Evolutionary conservation across 331 rosid genomes (phyloP), one percentile per base, ranked within the genome.

Genomic region (Dryas integrifolia): DNA sequence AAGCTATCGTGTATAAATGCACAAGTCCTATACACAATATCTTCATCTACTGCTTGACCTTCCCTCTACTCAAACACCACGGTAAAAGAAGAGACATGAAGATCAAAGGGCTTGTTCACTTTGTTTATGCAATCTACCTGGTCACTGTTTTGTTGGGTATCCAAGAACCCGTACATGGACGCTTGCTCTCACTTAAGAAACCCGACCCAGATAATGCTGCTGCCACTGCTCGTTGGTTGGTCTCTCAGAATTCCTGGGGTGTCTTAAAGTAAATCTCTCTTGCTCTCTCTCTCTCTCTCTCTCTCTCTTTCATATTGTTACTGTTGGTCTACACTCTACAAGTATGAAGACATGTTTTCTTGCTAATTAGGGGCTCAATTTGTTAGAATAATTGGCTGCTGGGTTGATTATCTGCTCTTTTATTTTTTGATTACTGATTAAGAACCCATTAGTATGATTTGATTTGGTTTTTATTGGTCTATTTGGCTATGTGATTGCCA

Each of bases 141-240:
- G 55, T 70, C 26, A 78, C 46, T 24, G 65, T 83, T 18, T 51
- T 65, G 2, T 41, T 82, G 71, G 80, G 76, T 55, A 58, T 63
- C 16, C 77, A 43, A 1, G 69, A 8, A 62, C 61, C 56, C 3
- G 87, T 74, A 1, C 50, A 72, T 5, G 89, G 85, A 0, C 83
- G 96, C 51, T n/a, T 74, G 8, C 77, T 87, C 5, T 76, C 77
- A 0, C 46, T 45, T 45, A 46, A 78, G 6, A 92, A 90, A 85
- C 97, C 97, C 51, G 82, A 86, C 89, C 97, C 90, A 5, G 44
- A 80, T 10, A 65, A 86, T 56, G 87, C 90, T 62, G 85, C 89
- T 6, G 92, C 91, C 5, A 78, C 88, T 43, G 96, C 97, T 75
- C 98, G 96, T 39, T 90, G 98, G 97, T 76, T 92, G 79, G 83